A percentile compares a stretch with the other conserved stretches of the same genome.
Conservation (phyloP, 2,329 filamentous ascomycete species). For the Alternaria brassicae region DNA sequence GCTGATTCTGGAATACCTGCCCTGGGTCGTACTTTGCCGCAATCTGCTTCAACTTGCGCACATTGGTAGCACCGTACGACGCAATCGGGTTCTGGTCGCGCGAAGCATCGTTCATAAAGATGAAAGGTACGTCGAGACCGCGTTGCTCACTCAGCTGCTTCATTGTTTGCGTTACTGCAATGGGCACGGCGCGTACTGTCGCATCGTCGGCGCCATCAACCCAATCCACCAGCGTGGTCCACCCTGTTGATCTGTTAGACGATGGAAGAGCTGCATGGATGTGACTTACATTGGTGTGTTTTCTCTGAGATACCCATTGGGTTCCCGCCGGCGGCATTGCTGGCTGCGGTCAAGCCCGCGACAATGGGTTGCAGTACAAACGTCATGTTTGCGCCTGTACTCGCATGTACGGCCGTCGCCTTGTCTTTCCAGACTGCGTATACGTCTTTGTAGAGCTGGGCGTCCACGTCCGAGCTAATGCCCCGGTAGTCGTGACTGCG, state of each 20-base stretch:
- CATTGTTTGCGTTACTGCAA: not conserved
- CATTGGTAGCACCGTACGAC: not conserved
- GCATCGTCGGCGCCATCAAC: not conserved
- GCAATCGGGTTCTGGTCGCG: not conserved
- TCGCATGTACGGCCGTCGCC: not conserved
- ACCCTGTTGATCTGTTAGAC: not conserved
- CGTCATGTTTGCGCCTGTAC: not conserved
- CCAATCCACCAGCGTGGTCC: not conserved
- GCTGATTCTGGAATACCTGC: not conserved
- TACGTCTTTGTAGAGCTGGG: not conserved
- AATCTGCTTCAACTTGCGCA: not conserved
- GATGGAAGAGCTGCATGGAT: not conserved
- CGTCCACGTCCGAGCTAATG: not conserved
- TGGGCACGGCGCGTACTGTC: not conserved
- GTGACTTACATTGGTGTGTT: not conserved
- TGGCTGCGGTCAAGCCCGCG: not conserved
- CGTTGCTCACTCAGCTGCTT: not conserved
- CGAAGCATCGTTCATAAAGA: not conserved
- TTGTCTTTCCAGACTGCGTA: not conserved
- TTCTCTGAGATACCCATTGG: not conserved
- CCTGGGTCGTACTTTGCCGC: not conserved
- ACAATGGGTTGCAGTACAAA: not conserved
- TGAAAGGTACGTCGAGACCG: not conserved
- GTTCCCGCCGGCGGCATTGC: not conserved
- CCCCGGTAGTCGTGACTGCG: not conserved